These are phyloP conservation scores for Shiraia bambusicola DNA, from an alignment of 2,329 filamentous ascomycete species.

Conservation along the genomic window DNA sequence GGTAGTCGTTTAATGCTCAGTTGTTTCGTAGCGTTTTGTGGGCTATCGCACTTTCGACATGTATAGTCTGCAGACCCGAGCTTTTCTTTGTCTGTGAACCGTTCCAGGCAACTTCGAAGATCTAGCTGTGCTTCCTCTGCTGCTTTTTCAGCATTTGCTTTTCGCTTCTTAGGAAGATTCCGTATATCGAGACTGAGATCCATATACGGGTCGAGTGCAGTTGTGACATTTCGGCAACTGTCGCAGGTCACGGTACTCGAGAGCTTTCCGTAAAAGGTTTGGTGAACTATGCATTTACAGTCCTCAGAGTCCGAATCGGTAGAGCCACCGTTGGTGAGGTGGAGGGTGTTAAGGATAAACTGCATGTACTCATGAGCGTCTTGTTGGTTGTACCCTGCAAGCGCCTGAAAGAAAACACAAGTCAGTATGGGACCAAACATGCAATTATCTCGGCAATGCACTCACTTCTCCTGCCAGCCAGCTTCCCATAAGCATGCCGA, in stretches of 20 bases:
- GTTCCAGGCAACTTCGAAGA: slow-evolving; percentile 68
- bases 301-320: slow-evolving; percentile 36
- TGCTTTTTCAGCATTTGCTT: slow-evolving; percentile 43
- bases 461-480: slow-evolving; percentile 77
- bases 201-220: slow-evolving; percentile 83
- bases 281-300: slow-evolving; percentile 90
- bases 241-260: slow-evolving; percentile 89
- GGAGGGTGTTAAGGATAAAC: slow-evolving; percentile 88
- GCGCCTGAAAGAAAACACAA: slow-evolving; percentile 24
- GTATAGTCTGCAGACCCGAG: slow-evolving; percentile 75
- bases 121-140: slow-evolving; percentile 43
- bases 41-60: slow-evolving; percentile 74
- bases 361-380: slow-evolving; percentile 98
- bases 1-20: slow-evolving; percentile 82
- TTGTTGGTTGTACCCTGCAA: slow-evolving; percentile 89
- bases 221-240: slow-evolving; percentile 79
- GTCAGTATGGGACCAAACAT: slow-evolving; percentile 5
- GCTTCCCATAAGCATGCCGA: slow-evolving; percentile 83
- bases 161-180: slow-evolving; percentile 67
- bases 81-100: slow-evolving; percentile 84
- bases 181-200: slow-evolving; percentile 89
- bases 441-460: slow-evolving; percentile 35
- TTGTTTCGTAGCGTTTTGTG: slow-evolving; percentile 78
- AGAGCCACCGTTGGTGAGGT: slow-evolving; percentile 70
- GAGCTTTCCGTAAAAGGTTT: slow-evolving; percentile 90